Evolutionary conservation across 2,329 filamentous ascomycete genomes (phyloP).

Genomic region (Remersonia thermophila): DNA sequence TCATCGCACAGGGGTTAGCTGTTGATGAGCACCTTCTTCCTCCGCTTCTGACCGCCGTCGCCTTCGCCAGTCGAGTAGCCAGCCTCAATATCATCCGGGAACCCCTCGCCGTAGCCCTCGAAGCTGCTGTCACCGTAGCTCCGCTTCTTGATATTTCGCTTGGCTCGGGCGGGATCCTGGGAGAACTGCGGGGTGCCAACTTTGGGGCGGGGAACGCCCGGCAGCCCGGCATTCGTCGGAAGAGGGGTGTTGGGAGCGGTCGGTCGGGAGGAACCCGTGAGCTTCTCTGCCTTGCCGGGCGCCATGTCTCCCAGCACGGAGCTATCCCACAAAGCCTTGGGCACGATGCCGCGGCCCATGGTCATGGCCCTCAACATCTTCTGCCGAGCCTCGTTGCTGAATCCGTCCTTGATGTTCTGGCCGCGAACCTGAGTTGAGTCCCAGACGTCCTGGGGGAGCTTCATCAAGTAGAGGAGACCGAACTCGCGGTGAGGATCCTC

Average conservation of each 20-base stretch:
- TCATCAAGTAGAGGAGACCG: slow-evolving; percentile 40
- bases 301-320: slow-evolving; percentile 46
- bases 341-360: slow-evolving; percentile 45
- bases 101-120: slow-evolving; percentile 63
- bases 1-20: slow-evolving; percentile 16
- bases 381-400: slow-evolving; percentile 32
- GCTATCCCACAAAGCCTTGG: slow-evolving; percentile 43
- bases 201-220: slow-evolving; percentile 25
- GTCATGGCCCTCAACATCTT: slow-evolving; percentile 39
- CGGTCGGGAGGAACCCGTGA: slow-evolving; percentile 30
- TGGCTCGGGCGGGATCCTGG: slow-evolving; percentile 44
- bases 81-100: slow-evolving; percentile 53
- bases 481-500: slow-evolving; percentile 39
- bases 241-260: slow-evolving; percentile 43
- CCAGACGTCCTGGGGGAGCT: slow-evolving; percentile 45
- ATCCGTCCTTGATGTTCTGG: slow-evolving; percentile 41
- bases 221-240: slow-evolving; percentile 16
- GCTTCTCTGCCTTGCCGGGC: slow-evolving; percentile 29
- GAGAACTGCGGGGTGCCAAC: slow-evolving; percentile 23
- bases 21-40: slow-evolving; percentile 47
- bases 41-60: slow-evolving; percentile 47
- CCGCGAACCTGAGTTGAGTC: slow-evolving; percentile 40
- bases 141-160: slow-evolving; percentile 58
- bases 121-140: slow-evolving; percentile 64
- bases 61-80: slow-evolving; percentile 64